Evolutionary conservation across 2,329 filamentous ascomycete species (phyloP).

Genomic region (Macrophomina tecta): DNA sequence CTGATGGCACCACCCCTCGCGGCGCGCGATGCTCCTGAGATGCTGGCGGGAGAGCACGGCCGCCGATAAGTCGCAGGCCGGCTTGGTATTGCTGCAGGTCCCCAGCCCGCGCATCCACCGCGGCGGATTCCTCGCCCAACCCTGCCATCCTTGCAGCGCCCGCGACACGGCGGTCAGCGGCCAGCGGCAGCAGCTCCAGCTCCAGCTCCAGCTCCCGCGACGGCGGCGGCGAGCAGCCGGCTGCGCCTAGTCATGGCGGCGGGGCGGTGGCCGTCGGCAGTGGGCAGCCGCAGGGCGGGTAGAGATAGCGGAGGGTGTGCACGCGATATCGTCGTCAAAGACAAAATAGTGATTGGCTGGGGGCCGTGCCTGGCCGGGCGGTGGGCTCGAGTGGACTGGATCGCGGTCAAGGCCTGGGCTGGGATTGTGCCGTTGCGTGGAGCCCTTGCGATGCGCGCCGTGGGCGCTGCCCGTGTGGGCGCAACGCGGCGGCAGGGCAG

Average conservation of each 20-base stretch:
- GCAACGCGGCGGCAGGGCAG: conserved; percentile 15
- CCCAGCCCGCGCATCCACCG: conserved; percentile 17
- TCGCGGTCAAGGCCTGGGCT: conserved; percentile 22
- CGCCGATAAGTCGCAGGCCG: conserved; percentile 18
- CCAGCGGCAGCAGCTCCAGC: not conserved
- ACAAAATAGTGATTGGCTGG: conserved; percentile 24
- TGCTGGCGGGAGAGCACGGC: conserved; percentile 10
- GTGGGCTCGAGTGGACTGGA: conserved; percentile 24
- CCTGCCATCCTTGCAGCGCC: conserved; percentile 19
- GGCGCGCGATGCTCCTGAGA: conserved; percentile 15
- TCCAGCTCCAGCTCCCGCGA: not conserved
- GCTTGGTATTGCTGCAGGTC: conserved; percentile 22
- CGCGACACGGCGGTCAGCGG: conserved; percentile 14
- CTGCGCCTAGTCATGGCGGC: conserved; percentile 4
- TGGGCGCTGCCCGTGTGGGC: conserved; percentile 21
- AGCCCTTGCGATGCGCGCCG: conserved; percentile 18
- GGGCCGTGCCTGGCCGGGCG: conserved; percentile 23
- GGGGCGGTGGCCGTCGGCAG: conserved; percentile 21
- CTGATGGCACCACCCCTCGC: not conserved
- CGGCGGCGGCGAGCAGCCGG: not conserved
- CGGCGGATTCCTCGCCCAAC: conserved; percentile 16
- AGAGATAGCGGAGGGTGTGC: conserved; percentile 21
- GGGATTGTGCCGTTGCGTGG: conserved; percentile 14
- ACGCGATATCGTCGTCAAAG: conserved; percentile 25
- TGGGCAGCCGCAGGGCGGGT: conserved; percentile 18